Base-by-base conservation (phyloP, 225 moss, liverwort and hornwort genomes). In the Pseudisothecium myosuroides region DNA sequence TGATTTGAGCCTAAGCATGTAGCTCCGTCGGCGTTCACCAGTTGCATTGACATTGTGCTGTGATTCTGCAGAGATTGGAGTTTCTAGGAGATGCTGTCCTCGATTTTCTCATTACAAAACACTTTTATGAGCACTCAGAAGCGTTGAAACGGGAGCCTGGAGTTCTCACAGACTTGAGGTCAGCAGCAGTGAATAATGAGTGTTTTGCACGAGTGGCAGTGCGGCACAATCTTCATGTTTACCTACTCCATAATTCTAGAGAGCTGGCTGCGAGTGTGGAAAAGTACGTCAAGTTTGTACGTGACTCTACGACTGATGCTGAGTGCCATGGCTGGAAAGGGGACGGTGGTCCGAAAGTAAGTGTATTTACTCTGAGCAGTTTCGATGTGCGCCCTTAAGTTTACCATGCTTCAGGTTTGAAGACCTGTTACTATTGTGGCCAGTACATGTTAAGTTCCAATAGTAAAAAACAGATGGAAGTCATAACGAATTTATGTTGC, bases 41-140 rank as follows among this genome's bases (percentile, higher is more conserved):
- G 80, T 83, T 73, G 78, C 83, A 83, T 83, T 90, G 81, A 90
- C 90, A 62, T 81, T 54, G 52, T 77, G 78, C 52, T 83, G 41
- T 91, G 80, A 76, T 59, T 39, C 66, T 87, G 84, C 97, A 99
- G 97, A 95, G 99, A 88, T 87, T 99, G 92, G 99, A 97, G 86
- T 99, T 99, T 89, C 92, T 99, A 76, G 99, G 99, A 80, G 97
- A 99, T 89, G 99, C 99, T 52, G 97, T 97, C 24, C 94, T 99
- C 84, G 97, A 99, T 92, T 97, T 94, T 80, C 89, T 97, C 77
- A 96, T 99, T 73, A 96, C 96, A 31, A 91, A 76, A 89, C 93
- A 99, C 86, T 95, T 97, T 58, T 99, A 96, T 89, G 58, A 56
- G 68, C 90, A 79, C 55, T 96, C 93, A 68, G 91, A 91, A 74